These are phyloP conservation scores for Cryptococcus hybrid DNA, from an alignment of 1,284 basidiomycete species.

Conservation along the genomic window DNA sequence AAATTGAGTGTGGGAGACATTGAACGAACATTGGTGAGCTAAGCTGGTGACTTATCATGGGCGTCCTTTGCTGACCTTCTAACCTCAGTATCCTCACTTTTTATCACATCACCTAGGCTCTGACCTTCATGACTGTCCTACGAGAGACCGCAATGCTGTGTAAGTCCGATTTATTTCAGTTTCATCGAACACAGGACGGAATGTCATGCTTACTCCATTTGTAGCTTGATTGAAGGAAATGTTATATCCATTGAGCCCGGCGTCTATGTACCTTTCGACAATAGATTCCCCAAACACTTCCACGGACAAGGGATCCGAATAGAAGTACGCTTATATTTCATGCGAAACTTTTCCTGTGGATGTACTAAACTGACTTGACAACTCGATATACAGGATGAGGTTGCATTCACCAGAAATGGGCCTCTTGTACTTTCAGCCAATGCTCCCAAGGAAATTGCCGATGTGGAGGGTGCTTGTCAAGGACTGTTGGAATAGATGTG, in stretches of 20 bases:
- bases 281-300: conserved; percentile 76
- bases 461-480: conserved; percentile 84
- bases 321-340: conserved; percentile 57
- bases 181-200: not conserved
- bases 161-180: conserved; percentile 21
- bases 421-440: conserved; percentile 68
- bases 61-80: conserved; percentile 4
- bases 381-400: conserved; percentile 64
- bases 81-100: conserved; percentile 70
- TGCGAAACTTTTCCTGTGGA: not conserved
- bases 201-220: not conserved
- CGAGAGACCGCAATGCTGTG: conserved; percentile 44
- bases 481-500: conserved; percentile 55
- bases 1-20: conserved; percentile 63
- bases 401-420: conserved; percentile 68
- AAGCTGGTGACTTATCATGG: not conserved
- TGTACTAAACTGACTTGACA: not conserved
- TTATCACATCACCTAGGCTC: conserved; percentile 56
- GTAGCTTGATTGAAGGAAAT: conserved; percentile 70
- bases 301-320: conserved; percentile 87
- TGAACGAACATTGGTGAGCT: conserved; percentile 71
- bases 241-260: conserved; percentile 68
- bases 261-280: conserved; percentile 71
- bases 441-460: conserved; percentile 86
- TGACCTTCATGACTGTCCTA: conserved; percentile 55